These are phyloP conservation scores for sunflower (Helianthus annuus) DNA, from an alignment of 129 eudicot species.

Conservation along the genomic window DNA sequence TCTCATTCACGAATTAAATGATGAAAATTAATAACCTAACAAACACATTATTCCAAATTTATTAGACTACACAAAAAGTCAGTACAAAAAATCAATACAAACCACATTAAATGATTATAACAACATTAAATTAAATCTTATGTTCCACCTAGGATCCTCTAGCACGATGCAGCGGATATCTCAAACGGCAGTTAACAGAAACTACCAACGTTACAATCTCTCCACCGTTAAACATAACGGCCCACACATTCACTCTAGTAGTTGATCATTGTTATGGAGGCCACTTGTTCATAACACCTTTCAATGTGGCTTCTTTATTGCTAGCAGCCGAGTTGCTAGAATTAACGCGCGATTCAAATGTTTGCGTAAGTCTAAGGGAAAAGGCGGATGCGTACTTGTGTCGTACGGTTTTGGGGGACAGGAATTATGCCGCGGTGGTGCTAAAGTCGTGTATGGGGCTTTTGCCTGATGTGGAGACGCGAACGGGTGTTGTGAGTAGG, in stretches of 20 bases:
- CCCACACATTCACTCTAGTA: slow-evolving; percentile 58
- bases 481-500: slow-evolving; percentile 52
- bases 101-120: neutral
- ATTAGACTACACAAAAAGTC: slow-evolving; percentile 22
- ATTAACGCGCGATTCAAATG: slow-evolving; percentile 36
- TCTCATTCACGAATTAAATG: slow-evolving; percentile 24
- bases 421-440: slow-evolving; percentile 49
- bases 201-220: slow-evolving; percentile 57
- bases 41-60: slow-evolving; percentile 8
- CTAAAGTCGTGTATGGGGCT: slow-evolving; percentile 53
- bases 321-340: slow-evolving; percentile 68
- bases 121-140: neutral
- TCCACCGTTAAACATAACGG: slow-evolving; percentile 70
- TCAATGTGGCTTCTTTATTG: slow-evolving; percentile 68
- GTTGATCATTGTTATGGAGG: slow-evolving; percentile 68
- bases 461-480: slow-evolving; percentile 78
- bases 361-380: slow-evolving; percentile 42
- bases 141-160: slow-evolving; percentile 55
- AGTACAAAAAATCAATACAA: neutral
- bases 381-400: slow-evolving; percentile 63
- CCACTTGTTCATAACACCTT: slow-evolving; percentile 59
- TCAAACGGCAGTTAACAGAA: slow-evolving; percentile 54
- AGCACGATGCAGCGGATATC: slow-evolving; percentile 52
- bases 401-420: slow-evolving; percentile 45
- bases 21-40: neutral